Evolutionary conservation across 805 yeast genomes (phyloP), one percentile per base, ranked within the genome.

Genomic region (Schizosaccharomyces octosporus): DNA sequence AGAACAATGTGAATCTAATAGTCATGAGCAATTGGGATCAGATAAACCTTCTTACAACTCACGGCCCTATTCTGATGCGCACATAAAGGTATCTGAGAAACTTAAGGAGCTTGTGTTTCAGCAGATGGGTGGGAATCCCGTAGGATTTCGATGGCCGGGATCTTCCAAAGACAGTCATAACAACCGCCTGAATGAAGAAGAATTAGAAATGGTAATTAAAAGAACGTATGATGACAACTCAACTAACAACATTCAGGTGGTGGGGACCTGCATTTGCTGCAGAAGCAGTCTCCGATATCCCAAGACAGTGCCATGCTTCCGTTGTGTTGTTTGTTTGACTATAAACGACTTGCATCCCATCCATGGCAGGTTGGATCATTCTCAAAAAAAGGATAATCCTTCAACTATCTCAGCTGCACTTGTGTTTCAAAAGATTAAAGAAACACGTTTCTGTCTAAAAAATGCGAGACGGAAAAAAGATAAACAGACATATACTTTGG

Each of bases 321-420:
- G 78, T 62, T 85, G 95, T 67, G 74, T 81, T 0, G 74, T 80
- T 3, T 85, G 95, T 66, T 66, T 61, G 21, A 66, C 69, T 21
- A 64, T 66, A 27, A 67, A 65, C 60, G 70, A 70, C 64, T 60
- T 64, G 17, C 61, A 45, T 36, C 41, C 41, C 9, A 7, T 36
- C 41, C 41, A 36, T 36, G 41, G 41, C 41, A 36, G 11, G 15
- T 36, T 36, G 41, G 41, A 36, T 17, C 41, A 36, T 36, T 17
- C 19, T 9, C 51, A 17, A 45, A 72, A 72, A 21, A 66, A 68
- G 0, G 69, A 76, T 5, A 67, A 86, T 55, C 82, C 82, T 66
- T 66, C 69, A 15, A 82, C 90, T 0, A 87, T 85, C 70, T 62
- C 72, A 24, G 72, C 41, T 3, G 15, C 41, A 9, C 41, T 36